Base-by-base conservation (phyloP, 1,139 yeast species). In the Nadsonia commutata region DNA sequence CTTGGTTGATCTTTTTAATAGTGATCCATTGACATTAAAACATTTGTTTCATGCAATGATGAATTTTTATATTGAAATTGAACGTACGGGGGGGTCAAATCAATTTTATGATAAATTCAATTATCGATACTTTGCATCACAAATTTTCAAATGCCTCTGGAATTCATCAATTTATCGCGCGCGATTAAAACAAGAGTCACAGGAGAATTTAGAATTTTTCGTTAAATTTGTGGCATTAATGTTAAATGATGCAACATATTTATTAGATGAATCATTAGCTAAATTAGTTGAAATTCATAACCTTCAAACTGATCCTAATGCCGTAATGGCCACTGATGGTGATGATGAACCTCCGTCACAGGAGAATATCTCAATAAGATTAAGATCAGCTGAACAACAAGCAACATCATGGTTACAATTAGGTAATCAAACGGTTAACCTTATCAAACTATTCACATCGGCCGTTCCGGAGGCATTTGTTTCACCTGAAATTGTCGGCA, bases 101-200 rank as follows among this genome's bases (percentile, higher is more conserved):
- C 98, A 90, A 62, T 90, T 90, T 59, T 90, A 90, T 60, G 99
- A 90, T 63, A 90, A 90, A 61, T 90, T 93, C 65, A 88, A 85
- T 61, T 76, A 85, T 41, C 73, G 98, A 59, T 90, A 78, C 60
- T 81, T 85, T 58, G 84, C 88, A 39, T 80, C 96, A 1, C 76
- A 76, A 42, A 80, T 93, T 38, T 66, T 93, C 55, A 90, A 84
- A 58, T 78, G 79, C 51, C 67, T 90, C 43, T 90, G 97, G 94
- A 74, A 78, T 48, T 75, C 75, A 52, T 78, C 77, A 20, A 58
- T 66, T 23, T 88, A 83, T 62, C 73, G 82, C 48, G 60, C 65
- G 8, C 93, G 83, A 59, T 71, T 90, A 52, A 72, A 72, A 37
- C 64, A 68, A 46, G 90, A 84, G 57, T 76, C 94, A 42, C 73